Percentiles rank a stretch among this genome's conserved stretches.
Evolutionary conservation across 2,329 filamentous ascomycete species (phyloP).

Genomic region (Triangularia verruculosa): DNA sequence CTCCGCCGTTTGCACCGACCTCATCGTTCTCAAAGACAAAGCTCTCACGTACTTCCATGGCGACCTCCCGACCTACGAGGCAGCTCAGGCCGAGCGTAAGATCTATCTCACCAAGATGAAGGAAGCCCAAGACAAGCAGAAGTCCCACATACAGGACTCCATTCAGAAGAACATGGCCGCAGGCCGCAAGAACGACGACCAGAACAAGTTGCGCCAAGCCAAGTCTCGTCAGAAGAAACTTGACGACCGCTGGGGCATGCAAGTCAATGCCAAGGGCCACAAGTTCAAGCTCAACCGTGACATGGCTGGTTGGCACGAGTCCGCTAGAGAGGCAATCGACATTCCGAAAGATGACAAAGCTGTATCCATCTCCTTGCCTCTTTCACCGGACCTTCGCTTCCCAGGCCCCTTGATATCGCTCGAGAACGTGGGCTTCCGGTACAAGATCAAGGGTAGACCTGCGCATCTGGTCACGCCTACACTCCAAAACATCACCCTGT

Average conservation of each 20-base stretch:
- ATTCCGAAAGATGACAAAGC: conserved; percentile 61
- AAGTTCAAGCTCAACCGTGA: conserved; percentile 82
- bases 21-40: conserved; percentile 72
- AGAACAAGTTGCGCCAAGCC: conserved; percentile 82
- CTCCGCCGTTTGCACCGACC: conserved; percentile 67
- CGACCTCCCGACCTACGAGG: conserved; percentile 69
- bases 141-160: conserved; percentile 74
- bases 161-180: conserved; percentile 72
- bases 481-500: conserved; percentile 63
- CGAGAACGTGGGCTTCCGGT: conserved; percentile 66
- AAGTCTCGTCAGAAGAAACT: conserved; percentile 82
- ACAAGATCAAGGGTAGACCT: conserved; percentile 36
- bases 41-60: conserved; percentile 72
- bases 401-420: conserved; percentile 70
- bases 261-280: conserved; percentile 67
- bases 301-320: conserved; percentile 58
- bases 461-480: conserved; percentile 22
- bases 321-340: conserved; percentile 64
- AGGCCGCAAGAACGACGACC: conserved; percentile 74
- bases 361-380: conserved; percentile 56
- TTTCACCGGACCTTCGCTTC: conserved; percentile 68
- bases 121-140: conserved; percentile 77
- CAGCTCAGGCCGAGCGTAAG: conserved; percentile 64
- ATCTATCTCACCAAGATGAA: conserved; percentile 71
- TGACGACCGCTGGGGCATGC: conserved; percentile 74